Evolutionary conservation across 345 rosid genomes (phyloP).

Genomic region (Abelmoschus esculentus): DNA sequence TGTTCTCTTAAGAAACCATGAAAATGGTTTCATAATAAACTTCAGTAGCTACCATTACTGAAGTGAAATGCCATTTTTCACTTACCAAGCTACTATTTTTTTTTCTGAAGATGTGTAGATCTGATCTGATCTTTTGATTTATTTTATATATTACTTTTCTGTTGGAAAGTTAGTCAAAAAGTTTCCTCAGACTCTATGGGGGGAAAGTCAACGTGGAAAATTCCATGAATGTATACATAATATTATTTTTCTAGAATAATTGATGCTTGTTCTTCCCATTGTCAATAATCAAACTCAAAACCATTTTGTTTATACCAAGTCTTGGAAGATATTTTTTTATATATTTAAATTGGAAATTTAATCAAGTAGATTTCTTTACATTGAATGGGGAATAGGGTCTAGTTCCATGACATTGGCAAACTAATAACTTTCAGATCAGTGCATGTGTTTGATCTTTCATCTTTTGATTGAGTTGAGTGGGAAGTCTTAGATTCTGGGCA

Average conservation of each 20-base stretch:
- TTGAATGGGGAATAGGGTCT: not conserved
- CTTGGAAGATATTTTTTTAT: not conserved
- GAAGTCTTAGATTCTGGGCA: not conserved
- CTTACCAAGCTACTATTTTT: not conserved
- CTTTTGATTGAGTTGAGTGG: not conserved
- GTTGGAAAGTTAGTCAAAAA: not conserved
- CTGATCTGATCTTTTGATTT: not conserved
- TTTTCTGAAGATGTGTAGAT: not conserved
- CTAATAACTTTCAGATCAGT: not conserved
- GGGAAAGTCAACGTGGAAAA: not conserved
- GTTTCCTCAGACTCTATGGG: not conserved
- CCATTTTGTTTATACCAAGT: not conserved
- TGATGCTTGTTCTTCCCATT: not conserved
- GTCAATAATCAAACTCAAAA: conserved; percentile 1
- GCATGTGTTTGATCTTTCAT: not conserved
- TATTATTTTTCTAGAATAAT: not conserved
- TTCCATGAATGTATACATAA: not conserved
- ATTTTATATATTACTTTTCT: not conserved
- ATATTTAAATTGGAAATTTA: not conserved
- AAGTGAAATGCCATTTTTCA: not conserved
- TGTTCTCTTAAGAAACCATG: not conserved
- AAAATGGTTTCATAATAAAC: too few relatives aligned
- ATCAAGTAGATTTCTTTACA: not conserved
- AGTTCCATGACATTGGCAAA: not conserved
- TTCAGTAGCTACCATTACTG: not conserved